Conservation (phyloP, 805 yeast species). For the Brettanomyces sp. region DNA sequence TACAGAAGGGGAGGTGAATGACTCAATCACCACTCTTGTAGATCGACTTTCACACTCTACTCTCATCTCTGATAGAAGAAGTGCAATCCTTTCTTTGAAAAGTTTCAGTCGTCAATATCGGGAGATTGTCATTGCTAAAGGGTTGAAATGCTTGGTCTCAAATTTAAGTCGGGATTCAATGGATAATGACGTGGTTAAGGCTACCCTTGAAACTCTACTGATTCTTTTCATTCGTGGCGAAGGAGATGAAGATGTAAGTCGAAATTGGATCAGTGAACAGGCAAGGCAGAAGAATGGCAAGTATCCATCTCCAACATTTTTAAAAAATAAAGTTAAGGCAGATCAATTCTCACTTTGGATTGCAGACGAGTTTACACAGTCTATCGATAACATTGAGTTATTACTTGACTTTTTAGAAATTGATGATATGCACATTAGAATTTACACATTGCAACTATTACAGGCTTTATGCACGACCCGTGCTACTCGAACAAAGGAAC, state of each 20-base stretch:
- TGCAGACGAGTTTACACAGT: slow-evolving; percentile 83
- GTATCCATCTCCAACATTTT: slow-evolving; percentile 63
- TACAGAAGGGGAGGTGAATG: slow-evolving; percentile 42
- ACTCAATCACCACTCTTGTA: slow-evolving; percentile 80
- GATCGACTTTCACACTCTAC: slow-evolving; percentile 81
- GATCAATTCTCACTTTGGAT: slow-evolving; percentile 93
- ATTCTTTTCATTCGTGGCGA: slow-evolving; percentile 65
- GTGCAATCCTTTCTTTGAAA: slow-evolving; percentile 84
- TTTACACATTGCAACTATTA: slow-evolving; percentile 76
- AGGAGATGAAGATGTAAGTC: slow-evolving; percentile 52
- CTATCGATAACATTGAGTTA: slow-evolving; percentile 36
- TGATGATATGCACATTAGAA: slow-evolving; percentile 63
- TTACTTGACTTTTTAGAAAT: slow-evolving; percentile 36
- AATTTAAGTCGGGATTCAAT: slow-evolving; percentile 56
- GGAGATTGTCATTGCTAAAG: slow-evolving; percentile 84
- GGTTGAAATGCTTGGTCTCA: slow-evolving; percentile 61
- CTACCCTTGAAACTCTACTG: slow-evolving; percentile 76
- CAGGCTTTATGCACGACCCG: slow-evolving; percentile 79
- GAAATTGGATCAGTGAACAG: slow-evolving; percentile 66
- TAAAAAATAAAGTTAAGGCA: slow-evolving; percentile 41
- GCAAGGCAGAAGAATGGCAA: slow-evolving; percentile 68
- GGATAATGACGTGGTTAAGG: slow-evolving; percentile 64
- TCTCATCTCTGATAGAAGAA: slow-evolving; percentile 73
- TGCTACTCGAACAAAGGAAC: slow-evolving; percentile 62
- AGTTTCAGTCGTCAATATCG: slow-evolving; percentile 83